Evolutionary conservation across 1,284 basidiomycete species (phyloP), one percentile per base, ranked within the genome.

Genomic region (Lignosus rhinocerotis): DNA sequence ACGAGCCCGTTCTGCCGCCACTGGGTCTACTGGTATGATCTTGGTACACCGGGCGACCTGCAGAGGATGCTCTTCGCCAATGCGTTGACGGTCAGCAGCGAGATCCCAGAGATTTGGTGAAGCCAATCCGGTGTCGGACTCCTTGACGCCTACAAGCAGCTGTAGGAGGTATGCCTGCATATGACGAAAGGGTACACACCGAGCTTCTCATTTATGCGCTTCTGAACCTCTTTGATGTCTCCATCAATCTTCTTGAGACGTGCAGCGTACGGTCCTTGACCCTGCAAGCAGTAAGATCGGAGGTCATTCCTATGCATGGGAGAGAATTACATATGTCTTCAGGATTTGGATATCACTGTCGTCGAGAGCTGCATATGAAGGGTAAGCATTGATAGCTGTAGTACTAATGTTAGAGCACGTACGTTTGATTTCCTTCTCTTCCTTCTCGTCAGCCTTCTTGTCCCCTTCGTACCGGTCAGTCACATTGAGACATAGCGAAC

Each of bases 291-390:
- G 45, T 69, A 38, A 69, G 67, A 69, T 50, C 48, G 7, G 21
- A 17, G 32, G 12, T 48, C 4, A 44, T 14, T 44, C 19, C 51
- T 51, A 31, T 32, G 41, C 14, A 44, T 34, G 53, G 36, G 16
- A 56, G 64, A 80, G 55, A 45, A 59, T 30, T 73, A 88, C 94
- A 74, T 99, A 99, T 61, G 97, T 99, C 80, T 98, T 98, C 66
- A 99, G 85, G 62, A 99, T 96, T 76, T 99, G 96, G 58, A 99
- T 99, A 73, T 99, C 97, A 62, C 93, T 96, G 70, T 98, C 97
- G 72, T 98, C 97, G 63, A 99, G 87, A 51, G 92, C 96, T 90
- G 70, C 41, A 51, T 55, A 60, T 30, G 5, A 12, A 25, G 25
- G 32, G 21, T 73, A 31, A 68, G 61, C 60, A 38, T 58, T 57